Evolutionary conservation across 2,329 filamentous ascomycete genomes (phyloP).

Genomic region (Periconia digitata): DNA sequence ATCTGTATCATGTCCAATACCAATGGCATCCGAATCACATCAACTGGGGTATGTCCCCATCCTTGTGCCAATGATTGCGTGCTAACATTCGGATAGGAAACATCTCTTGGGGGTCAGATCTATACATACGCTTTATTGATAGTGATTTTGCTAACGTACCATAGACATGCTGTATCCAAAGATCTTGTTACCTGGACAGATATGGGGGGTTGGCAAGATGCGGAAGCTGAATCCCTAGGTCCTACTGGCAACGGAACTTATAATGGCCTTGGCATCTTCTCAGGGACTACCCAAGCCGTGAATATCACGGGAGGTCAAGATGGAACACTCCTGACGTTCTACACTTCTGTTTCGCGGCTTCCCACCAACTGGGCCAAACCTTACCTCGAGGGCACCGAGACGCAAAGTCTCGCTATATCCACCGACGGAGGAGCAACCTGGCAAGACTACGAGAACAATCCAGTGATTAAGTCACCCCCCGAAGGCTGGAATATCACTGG

Average conservation of each 20-base stretch:
- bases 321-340: slow-evolving; percentile 50
- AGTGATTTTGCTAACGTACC: slow-evolving; percentile 35
- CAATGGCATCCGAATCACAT: slow-evolving; percentile 55
- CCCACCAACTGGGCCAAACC: slow-evolving; percentile 50
- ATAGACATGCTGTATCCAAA: slow-evolving; percentile 56
- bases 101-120: slow-evolving; percentile 40
- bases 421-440: slow-evolving; percentile 52
- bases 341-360: slow-evolving; percentile 50
- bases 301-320: slow-evolving; percentile 51
- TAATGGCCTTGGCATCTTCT: slow-evolving; percentile 56
- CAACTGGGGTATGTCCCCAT: slow-evolving; percentile 42
- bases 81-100: slow-evolving; percentile 32
- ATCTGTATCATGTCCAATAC: slow-evolving; percentile 56
- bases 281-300: slow-evolving; percentile 53
- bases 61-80: neutral
- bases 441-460: slow-evolving; percentile 50
- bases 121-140: neutral
- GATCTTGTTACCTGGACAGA: slow-evolving; percentile 52
- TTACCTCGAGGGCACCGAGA: slow-evolving; percentile 50
- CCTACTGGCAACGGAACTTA: slow-evolving; percentile 48
- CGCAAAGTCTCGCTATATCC: slow-evolving; percentile 49
- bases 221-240: slow-evolving; percentile 42
- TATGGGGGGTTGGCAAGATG: slow-evolving; percentile 50
- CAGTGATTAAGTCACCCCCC: slow-evolving; percentile 47
- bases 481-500: slow-evolving; percentile 47